These are phyloP conservation scores for Sonneratia caseolaris DNA, from an alignment of 345 rosid species.

Conservation along the genomic window DNA sequence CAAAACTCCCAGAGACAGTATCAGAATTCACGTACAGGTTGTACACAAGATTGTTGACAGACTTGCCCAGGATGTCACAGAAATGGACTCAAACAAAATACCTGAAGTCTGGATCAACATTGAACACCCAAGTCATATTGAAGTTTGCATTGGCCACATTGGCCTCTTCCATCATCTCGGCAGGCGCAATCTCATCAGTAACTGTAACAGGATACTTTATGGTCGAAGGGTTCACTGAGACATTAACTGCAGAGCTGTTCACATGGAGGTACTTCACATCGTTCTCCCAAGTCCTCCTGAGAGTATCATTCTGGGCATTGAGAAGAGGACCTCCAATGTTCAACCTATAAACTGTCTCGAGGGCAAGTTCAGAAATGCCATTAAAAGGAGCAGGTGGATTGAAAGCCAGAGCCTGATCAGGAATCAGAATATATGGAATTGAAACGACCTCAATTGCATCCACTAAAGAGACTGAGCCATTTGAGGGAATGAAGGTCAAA, in stretches of 20 bases:
- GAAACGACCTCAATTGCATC: constrained; percentile 93
- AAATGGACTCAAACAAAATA: constrained; percentile 86
- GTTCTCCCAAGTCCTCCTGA: constrained; percentile 87
- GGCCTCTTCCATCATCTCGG: constrained; percentile 79
- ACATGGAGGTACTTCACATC: constrained; percentile 72
- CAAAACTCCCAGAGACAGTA: constrained; percentile 58
- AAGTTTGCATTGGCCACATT: constrained; percentile 56
- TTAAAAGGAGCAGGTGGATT: constrained; percentile 45
- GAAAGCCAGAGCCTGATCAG: constrained; percentile 63
- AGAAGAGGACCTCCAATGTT: constrained; percentile 92
- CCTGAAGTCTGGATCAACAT: constrained; percentile 52
- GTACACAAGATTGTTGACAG: constrained; percentile 69
- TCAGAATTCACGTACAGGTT: constrained; percentile 73
- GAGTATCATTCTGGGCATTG: constrained; percentile 77
- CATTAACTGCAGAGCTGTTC: constrained; percentile 67
- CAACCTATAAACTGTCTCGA: constrained; percentile 80
- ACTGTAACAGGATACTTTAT: constrained; percentile 40
- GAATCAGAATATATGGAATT: constrained; percentile 58
- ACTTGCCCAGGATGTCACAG: constrained; percentile 68
- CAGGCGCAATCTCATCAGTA: constrained; percentile 71
- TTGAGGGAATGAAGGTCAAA: constrained; percentile 57
- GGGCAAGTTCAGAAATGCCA: constrained; percentile 66
- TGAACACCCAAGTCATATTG: constrained; percentile 88
- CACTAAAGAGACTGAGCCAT: constrained; percentile 70
- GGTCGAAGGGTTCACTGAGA: constrained; percentile 56